Conservation (phyloP, 257 asterid species). For the Scutellaria minor region DNA sequence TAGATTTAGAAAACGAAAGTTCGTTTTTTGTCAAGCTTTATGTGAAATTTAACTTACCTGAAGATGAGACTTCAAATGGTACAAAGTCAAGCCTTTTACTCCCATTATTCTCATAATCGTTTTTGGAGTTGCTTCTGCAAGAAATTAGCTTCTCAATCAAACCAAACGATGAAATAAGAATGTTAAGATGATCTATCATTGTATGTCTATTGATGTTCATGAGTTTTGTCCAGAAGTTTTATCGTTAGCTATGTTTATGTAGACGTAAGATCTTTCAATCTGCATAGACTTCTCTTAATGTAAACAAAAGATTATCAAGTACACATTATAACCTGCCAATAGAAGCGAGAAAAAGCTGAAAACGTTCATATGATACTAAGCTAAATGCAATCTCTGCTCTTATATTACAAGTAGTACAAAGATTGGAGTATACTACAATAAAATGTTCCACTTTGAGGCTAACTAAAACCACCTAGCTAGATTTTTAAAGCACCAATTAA, state of each 20-base stretch:
- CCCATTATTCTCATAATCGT: constrained; percentile 90
- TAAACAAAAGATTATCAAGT: neutral
- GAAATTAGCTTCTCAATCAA: constrained; percentile 24
- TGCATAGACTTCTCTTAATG: neutral
- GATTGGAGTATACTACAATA: too few relatives aligned
- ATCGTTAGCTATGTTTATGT: neutral
- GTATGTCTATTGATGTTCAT: neutral
- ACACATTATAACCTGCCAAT: neutral
- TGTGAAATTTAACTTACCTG: constrained; percentile 53
- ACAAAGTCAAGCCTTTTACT: constrained; percentile 90
- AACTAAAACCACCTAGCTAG: too few relatives aligned
- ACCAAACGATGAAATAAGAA: constrained; percentile 13
- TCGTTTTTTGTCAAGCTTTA: neutral
- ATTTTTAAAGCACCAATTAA: too few relatives aligned
- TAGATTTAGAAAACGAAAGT: neutral
- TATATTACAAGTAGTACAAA: too few relatives aligned
- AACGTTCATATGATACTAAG: neutral
- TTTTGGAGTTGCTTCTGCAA: constrained; percentile 93
- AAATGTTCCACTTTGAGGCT: too few relatives aligned
- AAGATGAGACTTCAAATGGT: constrained; percentile 96
- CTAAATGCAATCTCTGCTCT: neutral
- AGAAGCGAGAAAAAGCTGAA: neutral
- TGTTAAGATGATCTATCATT: neutral
- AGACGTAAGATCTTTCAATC: neutral
- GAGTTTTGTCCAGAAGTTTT: neutral